Evolutionary conservation across 192 early-diverging fungal genomes (phyloP), one percentile per base, ranked within the genome.

Genomic region (Chytriomyces confervae): DNA sequence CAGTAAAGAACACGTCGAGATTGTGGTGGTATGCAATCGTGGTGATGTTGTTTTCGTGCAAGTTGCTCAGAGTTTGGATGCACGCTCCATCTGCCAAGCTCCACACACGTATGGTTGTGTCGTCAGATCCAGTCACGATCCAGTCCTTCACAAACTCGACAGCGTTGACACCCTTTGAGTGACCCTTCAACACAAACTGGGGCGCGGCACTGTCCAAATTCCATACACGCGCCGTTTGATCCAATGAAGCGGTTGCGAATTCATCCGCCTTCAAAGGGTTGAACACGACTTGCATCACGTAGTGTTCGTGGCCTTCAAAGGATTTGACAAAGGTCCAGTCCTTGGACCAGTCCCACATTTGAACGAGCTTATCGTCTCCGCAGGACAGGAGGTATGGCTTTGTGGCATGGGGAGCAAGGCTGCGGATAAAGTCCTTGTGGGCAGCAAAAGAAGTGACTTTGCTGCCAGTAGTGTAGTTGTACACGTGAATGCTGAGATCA

Each of bases 271-370:
- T 94, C 70, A 94, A 95, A 9, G 96, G 97, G 80, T 99, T 96
- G 89, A 99, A 99, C 85, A 94, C 92, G 6, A 95, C 96, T 62
- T 92, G 93, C 96, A 98, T 99, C 23, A 98, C 95, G 81, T 98
- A 99, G 85, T 99, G 96, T 77, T 95, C 95, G 84, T 97, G 96
- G 6, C 97, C 97, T 0, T 96, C 96, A 27, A 99, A 85, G 64
- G 97, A 94, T 29, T 95, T 94, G 71, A 98, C 96, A 77, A 95
- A 97, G 83, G 92, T 96, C 68, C 96, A 88, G 47, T 94, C 96
- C 82, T 99, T n/a, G n/a, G 10, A 96, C 97, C 97, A 99, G 88
- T 99, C 98, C 97, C 97, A 99, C 66, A 99, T 97, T 66, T 96
- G 93, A 73, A 98, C 95, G 7, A 96, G 97, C 80, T 99, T 95